Percentiles rank a stretch among this genome's conserved stretches.
These are phyloP conservation scores for Beauveria pseudobassiana DNA, from an alignment of 2,329 filamentous ascomycete species.

Conservation along the genomic window DNA sequence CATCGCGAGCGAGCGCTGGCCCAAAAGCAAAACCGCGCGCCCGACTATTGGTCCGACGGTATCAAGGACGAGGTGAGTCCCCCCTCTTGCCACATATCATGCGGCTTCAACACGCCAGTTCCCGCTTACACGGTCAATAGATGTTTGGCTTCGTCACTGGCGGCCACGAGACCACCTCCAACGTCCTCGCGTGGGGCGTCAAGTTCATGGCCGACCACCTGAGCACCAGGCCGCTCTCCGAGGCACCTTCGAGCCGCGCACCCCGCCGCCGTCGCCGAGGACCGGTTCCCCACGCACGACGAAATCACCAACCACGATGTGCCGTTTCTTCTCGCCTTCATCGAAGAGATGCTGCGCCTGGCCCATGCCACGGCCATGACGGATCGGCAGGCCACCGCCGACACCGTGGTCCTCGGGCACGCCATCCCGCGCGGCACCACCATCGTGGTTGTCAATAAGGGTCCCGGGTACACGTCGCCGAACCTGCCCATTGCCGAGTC, in stretches of 20 bases:
- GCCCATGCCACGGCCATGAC: conserved; percentile 18
- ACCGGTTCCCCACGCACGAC: conserved; percentile 17
- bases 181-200: conserved; percentile 15
- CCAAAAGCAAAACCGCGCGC: background rate
- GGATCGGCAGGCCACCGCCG: conserved; percentile 18
- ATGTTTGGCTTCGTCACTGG: conserved; percentile 16
- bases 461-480: conserved; percentile 16
- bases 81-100: background rate
- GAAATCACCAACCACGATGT: conserved; percentile 19
- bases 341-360: conserved; percentile 26
- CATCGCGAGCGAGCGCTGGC: background rate
- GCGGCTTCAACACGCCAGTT: conserved; percentile 14
- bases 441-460: conserved; percentile 17
- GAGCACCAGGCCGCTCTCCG: conserved; percentile 16
- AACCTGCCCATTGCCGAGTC: background rate
- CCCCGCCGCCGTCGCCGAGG: conserved; percentile 12
- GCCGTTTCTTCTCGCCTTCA: conserved; percentile 24
- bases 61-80: background rate
- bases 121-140: background rate
- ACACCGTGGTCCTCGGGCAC: conserved; percentile 22
- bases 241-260: conserved; percentile 14
- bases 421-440: conserved; percentile 22
- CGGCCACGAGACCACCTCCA: conserved; percentile 19
- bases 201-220: conserved; percentile 17
- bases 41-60: conserved; percentile 2